These are phyloP conservation scores for Penicillium waksmanii DNA, from an alignment of 495 filamentous ascomycete species.

Conservation along the genomic window DNA sequence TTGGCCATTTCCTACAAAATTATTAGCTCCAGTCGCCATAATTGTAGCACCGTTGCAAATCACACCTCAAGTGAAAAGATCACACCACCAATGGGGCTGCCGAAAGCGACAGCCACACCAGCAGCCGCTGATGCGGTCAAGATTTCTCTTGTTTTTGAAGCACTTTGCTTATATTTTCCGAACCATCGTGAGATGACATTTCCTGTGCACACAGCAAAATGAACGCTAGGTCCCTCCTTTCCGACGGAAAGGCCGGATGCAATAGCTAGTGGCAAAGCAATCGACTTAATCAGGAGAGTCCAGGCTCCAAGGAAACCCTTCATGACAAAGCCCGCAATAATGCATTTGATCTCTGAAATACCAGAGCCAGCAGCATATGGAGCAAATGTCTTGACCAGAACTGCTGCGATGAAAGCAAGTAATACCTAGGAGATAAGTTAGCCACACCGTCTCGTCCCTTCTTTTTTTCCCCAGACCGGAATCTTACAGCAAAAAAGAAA, in stretches of 20 bases:
- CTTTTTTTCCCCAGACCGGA: too few relatives aligned
- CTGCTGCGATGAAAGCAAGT: slow-evolving; percentile 82
- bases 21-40: slow-evolving; percentile 19
- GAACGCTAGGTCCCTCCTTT: slow-evolving; percentile 97
- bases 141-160: slow-evolving; percentile 93
- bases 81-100: slow-evolving; percentile 95
- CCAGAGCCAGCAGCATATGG: slow-evolving; percentile 97
- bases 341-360: slow-evolving; percentile 99
- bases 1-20: slow-evolving; percentile 83
- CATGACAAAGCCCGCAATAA: slow-evolving; percentile 99
- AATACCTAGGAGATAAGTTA: slow-evolving; percentile 54
- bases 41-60: background rate
- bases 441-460: too few relatives aligned
- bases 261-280: slow-evolving; percentile 89
- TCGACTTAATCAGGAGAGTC: slow-evolving; percentile 93
- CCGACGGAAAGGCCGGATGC: slow-evolving; percentile 94
- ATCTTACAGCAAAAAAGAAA: slow-evolving; percentile 79
- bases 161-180: slow-evolving; percentile 89
- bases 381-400: slow-evolving; percentile 88
- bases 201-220: slow-evolving; percentile 96
- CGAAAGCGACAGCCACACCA: slow-evolving; percentile 95
- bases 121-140: slow-evolving; percentile 92
- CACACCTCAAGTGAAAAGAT: slow-evolving; percentile 87
- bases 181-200: slow-evolving; percentile 96
- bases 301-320: slow-evolving; percentile 94